Percentiles rank a stretch among this genome's conserved stretches.
These are phyloP conservation scores for Colletotrichum sp. DNA, from an alignment of 2,329 filamentous ascomycete species.

Conservation along the genomic window DNA sequence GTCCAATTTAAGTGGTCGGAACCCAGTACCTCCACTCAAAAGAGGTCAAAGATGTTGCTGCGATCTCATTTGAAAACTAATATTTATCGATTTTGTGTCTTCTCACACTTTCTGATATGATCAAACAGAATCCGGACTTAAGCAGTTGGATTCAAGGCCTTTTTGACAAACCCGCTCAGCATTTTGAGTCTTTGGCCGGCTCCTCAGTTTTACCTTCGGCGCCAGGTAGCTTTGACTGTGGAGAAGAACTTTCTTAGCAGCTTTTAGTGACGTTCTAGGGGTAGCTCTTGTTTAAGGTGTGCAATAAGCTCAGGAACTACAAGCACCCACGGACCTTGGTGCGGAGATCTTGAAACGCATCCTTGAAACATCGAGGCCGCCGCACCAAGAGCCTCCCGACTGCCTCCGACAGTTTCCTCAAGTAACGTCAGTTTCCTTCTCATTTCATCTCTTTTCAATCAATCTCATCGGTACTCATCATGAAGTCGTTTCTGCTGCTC, in stretches of 20 bases:
- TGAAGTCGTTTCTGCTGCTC: conserved; percentile 1
- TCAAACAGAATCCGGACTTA: too few species aligned
- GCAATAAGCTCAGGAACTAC: background rate
- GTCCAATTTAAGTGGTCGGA: too few species aligned
- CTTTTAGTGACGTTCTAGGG: background rate
- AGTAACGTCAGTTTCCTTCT: background rate
- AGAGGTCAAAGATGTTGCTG: too few species aligned
- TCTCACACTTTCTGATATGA: too few species aligned
- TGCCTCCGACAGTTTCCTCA: background rate
- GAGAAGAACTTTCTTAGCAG: rapidly evolving
- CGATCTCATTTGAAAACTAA: too few species aligned
- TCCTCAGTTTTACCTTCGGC: rapidly evolving
- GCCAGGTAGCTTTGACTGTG: background rate
- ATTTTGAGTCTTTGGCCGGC: background rate
- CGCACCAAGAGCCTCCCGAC: background rate
- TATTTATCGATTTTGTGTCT: too few species aligned
- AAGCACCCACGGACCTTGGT: background rate
- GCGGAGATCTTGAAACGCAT: conserved; percentile 16
- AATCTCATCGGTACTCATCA: background rate
- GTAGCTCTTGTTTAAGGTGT: background rate
- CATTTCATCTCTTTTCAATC: background rate
- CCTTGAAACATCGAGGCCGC: conserved; percentile 14
- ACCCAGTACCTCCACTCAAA: too few species aligned
- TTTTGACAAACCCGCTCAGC: background rate
- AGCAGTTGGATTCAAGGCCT: too few species aligned